These are phyloP conservation scores for Debaryomycetaceae sp. DNA, from an alignment of 1,139 yeast species.

Conservation along the genomic window DNA sequence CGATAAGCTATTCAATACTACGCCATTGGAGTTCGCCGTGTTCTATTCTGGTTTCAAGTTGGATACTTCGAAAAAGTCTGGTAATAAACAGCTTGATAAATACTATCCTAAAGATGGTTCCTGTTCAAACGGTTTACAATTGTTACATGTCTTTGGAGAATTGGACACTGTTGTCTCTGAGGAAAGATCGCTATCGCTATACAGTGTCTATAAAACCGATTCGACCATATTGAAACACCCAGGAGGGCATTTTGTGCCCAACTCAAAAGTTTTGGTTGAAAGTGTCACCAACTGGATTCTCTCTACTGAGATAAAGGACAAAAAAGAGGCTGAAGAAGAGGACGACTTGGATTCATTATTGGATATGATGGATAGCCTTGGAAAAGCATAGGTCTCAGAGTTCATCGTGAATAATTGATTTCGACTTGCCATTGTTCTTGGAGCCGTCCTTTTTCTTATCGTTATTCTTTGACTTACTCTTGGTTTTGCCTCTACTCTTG, in stretches of 20 bases:
- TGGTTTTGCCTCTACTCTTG: background rate
- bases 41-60: slow-evolving; percentile 76
- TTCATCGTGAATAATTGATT: slow-evolving; percentile 32
- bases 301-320: slow-evolving; percentile 10
- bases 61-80: slow-evolving; percentile 40
- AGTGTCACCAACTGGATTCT: slow-evolving; percentile 58
- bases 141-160: slow-evolving; percentile 80
- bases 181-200: slow-evolving; percentile 57
- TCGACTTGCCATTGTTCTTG: slow-evolving; percentile 20
- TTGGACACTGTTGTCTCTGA: slow-evolving; percentile 87
- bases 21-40: slow-evolving; percentile 62
- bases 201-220: slow-evolving; percentile 46
- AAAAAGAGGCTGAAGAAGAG: slow-evolving; percentile 13
- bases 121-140: slow-evolving; percentile 23
- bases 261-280: slow-evolving; percentile 56
- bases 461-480: slow-evolving; percentile 20
- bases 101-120: slow-evolving; percentile 30
- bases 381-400: slow-evolving; percentile 16
- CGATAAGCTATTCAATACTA: slow-evolving; percentile 22
- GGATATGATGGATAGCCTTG: slow-evolving; percentile 31
- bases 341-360: slow-evolving; percentile 32
- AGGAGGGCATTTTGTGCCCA: slow-evolving; percentile 87
- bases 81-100: slow-evolving; percentile 20
- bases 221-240: slow-evolving; percentile 62
- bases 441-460: slow-evolving; percentile 20